Percentiles rank a stretch among this genome's conserved stretches.
phyloP scores from a whole-genome alignment of 805 yeast genomes.

The Starmerella apis region DNA sequence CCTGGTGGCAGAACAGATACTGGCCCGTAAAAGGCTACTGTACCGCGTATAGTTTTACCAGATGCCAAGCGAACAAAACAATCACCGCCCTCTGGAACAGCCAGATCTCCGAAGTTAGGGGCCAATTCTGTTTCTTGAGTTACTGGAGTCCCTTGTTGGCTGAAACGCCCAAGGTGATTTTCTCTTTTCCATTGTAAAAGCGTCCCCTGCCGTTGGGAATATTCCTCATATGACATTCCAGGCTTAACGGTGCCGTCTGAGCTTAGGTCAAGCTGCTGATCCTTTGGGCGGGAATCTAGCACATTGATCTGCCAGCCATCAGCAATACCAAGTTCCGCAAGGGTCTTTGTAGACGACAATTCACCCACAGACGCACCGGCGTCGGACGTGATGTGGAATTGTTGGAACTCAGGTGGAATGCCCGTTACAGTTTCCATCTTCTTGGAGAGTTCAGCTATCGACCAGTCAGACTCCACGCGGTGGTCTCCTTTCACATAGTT shows the following conservation, averaged over 20 bases:
- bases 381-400: conserved; percentile 26
- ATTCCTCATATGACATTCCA: conserved; percentile 49
- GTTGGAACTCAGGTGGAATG: conserved; percentile 46
- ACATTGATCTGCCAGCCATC: conserved; percentile 45
- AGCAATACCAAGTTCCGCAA: conserved; percentile 25
- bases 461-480: conserved; percentile 54
- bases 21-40: conserved; percentile 58
- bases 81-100: conserved; percentile 23
- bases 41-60: conserved; percentile 51
- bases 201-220: conserved; percentile 48
- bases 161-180: conserved; percentile 58
- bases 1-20: conserved; percentile 43
- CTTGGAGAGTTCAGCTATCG: conserved; percentile 41
- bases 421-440: conserved; percentile 66
- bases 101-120: conserved; percentile 11
- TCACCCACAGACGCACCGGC: conserved; percentile 1
- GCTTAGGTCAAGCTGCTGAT: conserved; percentile 29
- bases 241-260: conserved; percentile 34
- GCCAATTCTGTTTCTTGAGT: neutral
- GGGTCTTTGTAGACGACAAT: conserved; percentile 7
- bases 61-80: conserved; percentile 28
- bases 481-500: conserved; percentile 60
- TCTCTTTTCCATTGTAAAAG: conserved; percentile 69
- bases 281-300: conserved; percentile 33
- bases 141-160: too few species aligned